These are phyloP conservation scores for Thelonectria olida DNA, from an alignment of 2,329 filamentous ascomycete genomes.

Conservation along the genomic window DNA sequence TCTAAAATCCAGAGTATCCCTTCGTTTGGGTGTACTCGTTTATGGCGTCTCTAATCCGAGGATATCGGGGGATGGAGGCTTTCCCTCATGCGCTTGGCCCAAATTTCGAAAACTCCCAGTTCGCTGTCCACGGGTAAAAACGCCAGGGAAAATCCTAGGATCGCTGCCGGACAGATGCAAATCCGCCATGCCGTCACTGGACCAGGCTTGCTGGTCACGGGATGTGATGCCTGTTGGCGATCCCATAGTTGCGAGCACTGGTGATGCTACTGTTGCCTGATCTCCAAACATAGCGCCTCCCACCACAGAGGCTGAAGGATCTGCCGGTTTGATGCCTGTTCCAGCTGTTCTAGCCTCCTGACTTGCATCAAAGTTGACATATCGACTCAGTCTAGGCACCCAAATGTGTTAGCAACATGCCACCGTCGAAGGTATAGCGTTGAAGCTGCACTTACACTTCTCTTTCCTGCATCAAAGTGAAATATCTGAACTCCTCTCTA, in stretches of 20 bases:
- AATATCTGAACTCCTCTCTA: slow-evolving; percentile 86
- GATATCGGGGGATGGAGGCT: slow-evolving; percentile 26
- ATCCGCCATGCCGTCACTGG: slow-evolving; percentile 52
- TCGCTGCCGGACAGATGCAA: slow-evolving; percentile 66
- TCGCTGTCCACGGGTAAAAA: slow-evolving; percentile 63
- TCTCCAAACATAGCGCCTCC: slow-evolving; percentile 10
- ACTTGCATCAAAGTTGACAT: slow-evolving; percentile 48
- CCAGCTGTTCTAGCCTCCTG: slow-evolving; percentile 29
- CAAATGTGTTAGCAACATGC: slow-evolving; percentile 7
- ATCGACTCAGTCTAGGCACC: slow-evolving; percentile 52
- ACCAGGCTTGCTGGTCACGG: slow-evolving; percentile 47
- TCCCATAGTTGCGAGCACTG: slow-evolving; percentile 27
- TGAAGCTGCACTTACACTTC: slow-evolving; percentile 71
- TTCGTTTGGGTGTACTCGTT: neutral
- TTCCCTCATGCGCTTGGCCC: slow-evolving; percentile 36
- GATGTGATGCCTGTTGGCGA: slow-evolving; percentile 32
- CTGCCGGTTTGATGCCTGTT: slow-evolving; percentile 27
- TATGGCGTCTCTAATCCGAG: slow-evolving; percentile 24
- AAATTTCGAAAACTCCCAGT: slow-evolving; percentile 52
- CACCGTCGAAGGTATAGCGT: neutral
- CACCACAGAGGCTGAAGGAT: slow-evolving; percentile 26
- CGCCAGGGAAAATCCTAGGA: slow-evolving; percentile 76
- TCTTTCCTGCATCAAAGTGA: slow-evolving; percentile 85
- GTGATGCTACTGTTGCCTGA: slow-evolving; percentile 21
- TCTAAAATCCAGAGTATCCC: neutral